Evolutionary conservation across 2,329 filamentous ascomycete genomes (phyloP).

Genomic region (Arthrinium phaeospermum): DNA sequence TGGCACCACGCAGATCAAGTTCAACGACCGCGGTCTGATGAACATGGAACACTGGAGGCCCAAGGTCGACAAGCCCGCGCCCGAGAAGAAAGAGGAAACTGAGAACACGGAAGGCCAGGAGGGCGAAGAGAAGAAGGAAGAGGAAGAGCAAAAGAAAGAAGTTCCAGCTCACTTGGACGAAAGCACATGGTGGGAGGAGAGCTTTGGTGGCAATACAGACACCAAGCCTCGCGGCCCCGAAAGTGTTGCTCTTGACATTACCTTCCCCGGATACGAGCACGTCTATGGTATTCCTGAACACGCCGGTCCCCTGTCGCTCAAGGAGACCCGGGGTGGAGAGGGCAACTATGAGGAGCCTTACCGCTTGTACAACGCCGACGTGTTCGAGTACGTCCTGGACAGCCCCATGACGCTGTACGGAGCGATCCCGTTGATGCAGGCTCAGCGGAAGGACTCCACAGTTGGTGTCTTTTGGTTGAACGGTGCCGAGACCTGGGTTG

Average conservation of each 20-base stretch:
- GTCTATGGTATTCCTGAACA: constrained; percentile 96
- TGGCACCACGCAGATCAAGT: constrained; percentile 78
- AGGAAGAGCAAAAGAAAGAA: constrained; percentile 41
- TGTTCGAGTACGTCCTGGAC: constrained; percentile 96
- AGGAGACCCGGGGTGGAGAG: constrained; percentile 86
- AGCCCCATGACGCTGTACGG: constrained; percentile 99
- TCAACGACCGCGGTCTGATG: constrained; percentile 88
- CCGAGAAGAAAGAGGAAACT: constrained; percentile 57
- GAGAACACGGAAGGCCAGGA: constrained; percentile 52
- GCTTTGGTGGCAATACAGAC: constrained; percentile 94
- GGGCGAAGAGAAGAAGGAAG: constrained; percentile 41
- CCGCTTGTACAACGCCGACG: constrained; percentile 92
- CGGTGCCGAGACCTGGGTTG: constrained; percentile 95
- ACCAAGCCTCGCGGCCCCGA: constrained; percentile 94
- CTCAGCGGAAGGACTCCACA: constrained; percentile 89
- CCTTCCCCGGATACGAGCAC: constrained; percentile 88
- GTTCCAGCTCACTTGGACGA: constrained; percentile 68
- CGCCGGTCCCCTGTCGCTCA: constrained; percentile 84
- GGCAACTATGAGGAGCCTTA: constrained; percentile 90
- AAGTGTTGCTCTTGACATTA: constrained; percentile 88
- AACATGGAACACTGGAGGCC: constrained; percentile 96
- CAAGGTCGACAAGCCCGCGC: constrained; percentile 70
- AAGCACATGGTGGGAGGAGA: constrained; percentile 97
- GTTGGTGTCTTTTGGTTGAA: constrained; percentile 98
- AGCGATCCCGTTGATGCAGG: constrained; percentile 97